These are phyloP conservation scores for Cytospora leucostoma DNA, from an alignment of 2,329 filamentous ascomycete species.

Conservation along the genomic window DNA sequence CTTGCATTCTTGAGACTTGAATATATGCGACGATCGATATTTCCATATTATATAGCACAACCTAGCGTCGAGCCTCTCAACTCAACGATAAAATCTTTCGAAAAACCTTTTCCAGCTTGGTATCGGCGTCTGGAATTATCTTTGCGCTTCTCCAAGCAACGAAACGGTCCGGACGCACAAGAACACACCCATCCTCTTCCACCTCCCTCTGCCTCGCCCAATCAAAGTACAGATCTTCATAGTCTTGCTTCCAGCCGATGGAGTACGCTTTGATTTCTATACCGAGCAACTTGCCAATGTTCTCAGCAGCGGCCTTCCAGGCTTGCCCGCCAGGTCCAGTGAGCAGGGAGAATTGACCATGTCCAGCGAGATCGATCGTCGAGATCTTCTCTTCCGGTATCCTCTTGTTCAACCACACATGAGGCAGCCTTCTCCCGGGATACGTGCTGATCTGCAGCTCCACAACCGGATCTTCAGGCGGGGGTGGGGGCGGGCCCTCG, in stretches of 20 bases:
- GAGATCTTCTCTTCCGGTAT: conserved; percentile 49
- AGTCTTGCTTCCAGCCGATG: conserved; percentile 61
- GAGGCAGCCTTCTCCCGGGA: conserved; percentile 61
- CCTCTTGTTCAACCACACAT: conserved; percentile 61
- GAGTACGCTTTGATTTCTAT: conserved; percentile 51
- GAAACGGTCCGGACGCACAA: conserved; percentile 61
- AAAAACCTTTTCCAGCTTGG: conserved; percentile 31
- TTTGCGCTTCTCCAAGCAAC: conserved; percentile 51
- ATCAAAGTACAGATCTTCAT: conserved; percentile 62
- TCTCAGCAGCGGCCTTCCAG: conserved; percentile 54
- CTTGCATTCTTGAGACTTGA: background rate
- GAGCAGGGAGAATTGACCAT: conserved; percentile 52
- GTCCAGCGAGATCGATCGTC: conserved; percentile 61
- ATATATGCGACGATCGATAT: background rate
- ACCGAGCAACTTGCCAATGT: conserved; percentile 41
- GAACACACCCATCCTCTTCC: conserved; percentile 58
- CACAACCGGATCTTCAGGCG: conserved; percentile 43
- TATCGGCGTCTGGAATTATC: conserved; percentile 26
- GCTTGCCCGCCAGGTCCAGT: conserved; percentile 57
- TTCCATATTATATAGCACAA: conserved; percentile 3
- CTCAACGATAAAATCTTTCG: conserved; percentile 27
- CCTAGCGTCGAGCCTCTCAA: background rate
- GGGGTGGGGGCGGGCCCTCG: conserved; percentile 35
- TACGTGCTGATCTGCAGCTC: conserved; percentile 53
- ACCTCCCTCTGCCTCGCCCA: conserved; percentile 57